Conservation (phyloP, 2,329 filamentous ascomycete genomes). For the Atkinsonella hypoxylon region DNA sequence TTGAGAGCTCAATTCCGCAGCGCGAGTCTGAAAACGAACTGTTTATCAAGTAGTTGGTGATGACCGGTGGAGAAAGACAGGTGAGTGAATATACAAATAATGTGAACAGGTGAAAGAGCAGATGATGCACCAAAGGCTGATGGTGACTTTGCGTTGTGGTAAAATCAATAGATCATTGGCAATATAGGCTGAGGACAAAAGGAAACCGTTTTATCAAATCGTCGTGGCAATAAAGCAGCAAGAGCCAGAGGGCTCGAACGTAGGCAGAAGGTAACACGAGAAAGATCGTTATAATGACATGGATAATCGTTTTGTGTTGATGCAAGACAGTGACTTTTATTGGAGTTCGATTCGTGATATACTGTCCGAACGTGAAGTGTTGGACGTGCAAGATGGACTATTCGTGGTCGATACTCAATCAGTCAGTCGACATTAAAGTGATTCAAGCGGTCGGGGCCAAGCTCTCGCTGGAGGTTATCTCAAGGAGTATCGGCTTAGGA, state of each 20-base stretch:
- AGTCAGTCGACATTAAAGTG: no score
- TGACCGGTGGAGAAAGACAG: neutral
- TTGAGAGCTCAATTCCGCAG: neutral
- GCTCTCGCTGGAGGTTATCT: no score
- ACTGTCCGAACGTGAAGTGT: neutral
- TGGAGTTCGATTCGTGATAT: neutral
- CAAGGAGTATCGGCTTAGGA: no score
- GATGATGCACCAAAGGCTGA: slow-evolving; percentile 7
- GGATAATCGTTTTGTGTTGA: slow-evolving; percentile 19
- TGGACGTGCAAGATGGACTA: no score
- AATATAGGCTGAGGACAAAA: slow-evolving; percentile 23
- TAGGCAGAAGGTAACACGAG: slow-evolving; percentile 20
- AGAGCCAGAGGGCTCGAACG: slow-evolving; percentile 19
- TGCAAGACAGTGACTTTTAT: slow-evolving; percentile 7
- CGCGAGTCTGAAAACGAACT: neutral
- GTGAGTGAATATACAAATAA: slow-evolving; percentile 23
- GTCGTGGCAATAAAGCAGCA: slow-evolving; percentile 19
- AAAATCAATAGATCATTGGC: slow-evolving; percentile 32
- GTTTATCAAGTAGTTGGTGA: neutral
- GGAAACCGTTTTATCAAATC: slow-evolving; percentile 20
- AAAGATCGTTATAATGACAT: slow-evolving; percentile 34
- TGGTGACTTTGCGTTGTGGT: slow-evolving; percentile 17
- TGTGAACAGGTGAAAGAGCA: slow-evolving; percentile 13
- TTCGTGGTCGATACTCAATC: no score
- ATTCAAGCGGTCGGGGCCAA: no score